These are phyloP conservation scores for Euphorbia schlechtendalii DNA, from an alignment of 441 rosid genomes.

Conservation along the genomic window DNA sequence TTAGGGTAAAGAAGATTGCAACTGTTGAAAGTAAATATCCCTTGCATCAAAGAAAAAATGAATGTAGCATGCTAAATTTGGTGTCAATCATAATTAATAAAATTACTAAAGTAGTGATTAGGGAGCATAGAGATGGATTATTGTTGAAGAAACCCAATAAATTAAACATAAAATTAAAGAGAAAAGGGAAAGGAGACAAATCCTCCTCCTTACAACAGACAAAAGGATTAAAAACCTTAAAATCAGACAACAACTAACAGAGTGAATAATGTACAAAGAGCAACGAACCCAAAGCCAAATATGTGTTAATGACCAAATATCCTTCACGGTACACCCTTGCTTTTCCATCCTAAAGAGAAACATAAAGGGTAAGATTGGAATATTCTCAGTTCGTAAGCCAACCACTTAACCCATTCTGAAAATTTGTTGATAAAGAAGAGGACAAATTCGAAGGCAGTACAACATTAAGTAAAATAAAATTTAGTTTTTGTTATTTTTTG, in stretches of 20 bases:
- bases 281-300: no score
- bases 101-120: neutral
- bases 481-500: no score
- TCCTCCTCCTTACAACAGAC: neutral
- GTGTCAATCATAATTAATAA: neutral
- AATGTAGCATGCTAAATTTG: neutral
- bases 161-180: neutral
- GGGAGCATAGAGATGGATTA: constrained; percentile 7
- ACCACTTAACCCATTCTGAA: constrained; percentile 16
- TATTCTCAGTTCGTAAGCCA: no score
- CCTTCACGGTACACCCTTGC: neutral
- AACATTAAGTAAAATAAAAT: constrained; percentile 8
- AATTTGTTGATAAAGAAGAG: constrained; percentile 31
- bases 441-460: constrained; percentile 29
- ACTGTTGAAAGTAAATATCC: no score
- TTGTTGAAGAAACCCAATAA: neutral
- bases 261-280: neutral
- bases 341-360: neutral
- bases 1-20: no score
- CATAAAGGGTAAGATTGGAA: neutral
- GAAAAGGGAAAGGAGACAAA: neutral
- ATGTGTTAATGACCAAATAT: neutral
- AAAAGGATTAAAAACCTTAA: neutral
- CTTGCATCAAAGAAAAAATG: no score
- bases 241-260: constrained; percentile 8